phyloP scores from a whole-genome alignment of 768 basidiomycete species.

The Fomitopsis pulvina region DNA sequence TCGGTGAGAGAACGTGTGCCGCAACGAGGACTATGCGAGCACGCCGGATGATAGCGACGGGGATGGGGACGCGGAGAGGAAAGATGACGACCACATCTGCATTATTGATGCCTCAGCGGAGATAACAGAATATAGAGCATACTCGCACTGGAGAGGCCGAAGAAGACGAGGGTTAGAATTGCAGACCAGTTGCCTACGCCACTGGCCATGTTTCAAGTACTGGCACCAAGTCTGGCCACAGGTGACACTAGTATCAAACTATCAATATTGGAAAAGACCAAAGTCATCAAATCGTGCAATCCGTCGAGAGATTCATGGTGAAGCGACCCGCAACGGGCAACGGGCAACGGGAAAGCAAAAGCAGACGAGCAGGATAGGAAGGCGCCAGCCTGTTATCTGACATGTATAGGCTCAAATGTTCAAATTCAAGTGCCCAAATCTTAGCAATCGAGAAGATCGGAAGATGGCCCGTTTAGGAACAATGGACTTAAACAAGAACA shows the following conservation, averaged over 20 bases:
- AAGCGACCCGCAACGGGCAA: no score
- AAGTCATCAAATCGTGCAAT: no score
- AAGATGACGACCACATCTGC: constrained; percentile 22
- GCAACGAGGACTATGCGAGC: constrained; percentile 1
- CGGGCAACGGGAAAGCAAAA: no score
- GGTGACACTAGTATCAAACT: no score
- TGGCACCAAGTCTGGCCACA: no score
- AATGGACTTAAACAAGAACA: constrained; percentile 10
- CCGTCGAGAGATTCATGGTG: no score
- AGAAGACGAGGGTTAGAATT: constrained; percentile 20
- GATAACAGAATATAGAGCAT: background rate
- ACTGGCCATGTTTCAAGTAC: background rate
- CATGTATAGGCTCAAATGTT: no score
- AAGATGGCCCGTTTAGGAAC: constrained; percentile 6
- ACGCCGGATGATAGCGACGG: background rate
- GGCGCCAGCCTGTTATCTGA: no score
- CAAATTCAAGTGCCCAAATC: no score
- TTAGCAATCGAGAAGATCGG: background rate
- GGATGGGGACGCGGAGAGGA: constrained; percentile 16
- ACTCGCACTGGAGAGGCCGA: constrained; percentile 21
- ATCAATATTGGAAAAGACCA: no score
- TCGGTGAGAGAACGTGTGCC: background rate
- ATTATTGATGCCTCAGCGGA: background rate
- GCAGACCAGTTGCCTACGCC: constrained; percentile 17
- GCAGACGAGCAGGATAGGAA: no score